Conservation (phyloP, 192 early-diverging fungal species). For the Coemansia sp. region DNA sequence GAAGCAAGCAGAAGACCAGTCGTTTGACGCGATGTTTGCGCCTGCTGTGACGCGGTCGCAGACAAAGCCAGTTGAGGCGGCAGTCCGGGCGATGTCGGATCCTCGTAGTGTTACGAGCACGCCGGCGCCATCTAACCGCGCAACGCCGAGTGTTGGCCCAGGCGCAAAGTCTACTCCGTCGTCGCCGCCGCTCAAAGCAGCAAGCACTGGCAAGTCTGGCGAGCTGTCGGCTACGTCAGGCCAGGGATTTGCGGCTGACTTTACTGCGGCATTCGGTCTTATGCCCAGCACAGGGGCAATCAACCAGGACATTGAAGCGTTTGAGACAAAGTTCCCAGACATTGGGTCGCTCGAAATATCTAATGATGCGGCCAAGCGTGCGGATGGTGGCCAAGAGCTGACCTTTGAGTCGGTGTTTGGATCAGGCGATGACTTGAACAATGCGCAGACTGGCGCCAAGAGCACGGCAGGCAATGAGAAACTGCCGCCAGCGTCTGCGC, state of each 20-base stretch:
- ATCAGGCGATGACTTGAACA: constrained; percentile 4
- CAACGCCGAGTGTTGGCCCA: not conserved
- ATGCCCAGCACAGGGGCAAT: constrained; percentile 30
- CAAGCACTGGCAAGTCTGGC: not conserved
- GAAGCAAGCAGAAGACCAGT: not conserved
- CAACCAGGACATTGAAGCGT: constrained; percentile 43
- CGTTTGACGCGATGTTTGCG: constrained; percentile 27
- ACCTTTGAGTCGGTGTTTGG: constrained; percentile 56
- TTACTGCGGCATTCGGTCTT: constrained; percentile 40
- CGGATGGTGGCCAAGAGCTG: constrained; percentile 23
- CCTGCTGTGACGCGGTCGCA: constrained; percentile 7
- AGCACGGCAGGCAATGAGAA: not conserved
- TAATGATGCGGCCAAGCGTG: not conserved
- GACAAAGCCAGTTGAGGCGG: constrained; percentile 1
- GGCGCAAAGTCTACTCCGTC: constrained; percentile 27
- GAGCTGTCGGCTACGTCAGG: not conserved
- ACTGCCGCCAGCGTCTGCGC: not conserved
- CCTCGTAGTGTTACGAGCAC: constrained; percentile 49
- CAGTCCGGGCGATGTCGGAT: constrained; percentile 19
- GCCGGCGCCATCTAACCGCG: constrained; percentile 26
- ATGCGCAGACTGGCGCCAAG: not conserved
- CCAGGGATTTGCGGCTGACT: constrained; percentile 40
- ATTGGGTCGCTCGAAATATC: constrained; percentile 19
- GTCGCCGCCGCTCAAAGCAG: constrained; percentile 14
- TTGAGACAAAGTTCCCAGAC: constrained; percentile 52